phyloP scores from a whole-genome alignment of 2,329 filamentous ascomycete genomes.

The Lasiodiplodia citricola region DNA sequence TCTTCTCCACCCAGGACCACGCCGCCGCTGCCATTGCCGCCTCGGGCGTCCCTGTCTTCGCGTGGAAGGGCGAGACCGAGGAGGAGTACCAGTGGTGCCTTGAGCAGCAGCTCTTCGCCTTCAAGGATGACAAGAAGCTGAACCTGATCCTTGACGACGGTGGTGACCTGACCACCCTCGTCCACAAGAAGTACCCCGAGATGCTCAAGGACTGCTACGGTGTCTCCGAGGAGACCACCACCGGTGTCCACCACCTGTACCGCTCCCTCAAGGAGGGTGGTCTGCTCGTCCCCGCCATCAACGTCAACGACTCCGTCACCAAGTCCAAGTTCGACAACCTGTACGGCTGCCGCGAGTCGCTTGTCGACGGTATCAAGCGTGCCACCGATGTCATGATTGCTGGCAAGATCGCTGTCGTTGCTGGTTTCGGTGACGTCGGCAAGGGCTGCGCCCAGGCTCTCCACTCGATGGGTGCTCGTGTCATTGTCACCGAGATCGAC shows the following conservation, averaged over 20 bases:
- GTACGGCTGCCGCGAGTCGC: constrained; percentile 98
- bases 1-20: constrained; percentile 99
- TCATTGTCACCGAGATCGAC: constrained; percentile 95
- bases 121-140: constrained; percentile 95
- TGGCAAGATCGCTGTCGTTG: constrained; percentile 96
- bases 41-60: constrained; percentile 85
- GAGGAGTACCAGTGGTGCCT: constrained; percentile 99
- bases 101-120: constrained; percentile 95
- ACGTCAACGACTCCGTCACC: constrained; percentile 99
- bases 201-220: constrained; percentile 98
- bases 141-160: constrained; percentile 99
- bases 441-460: constrained; percentile 98
- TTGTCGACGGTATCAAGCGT: constrained; percentile 99
- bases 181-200: constrained; percentile 98
- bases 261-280: constrained; percentile 78
- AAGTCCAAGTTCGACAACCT: constrained; percentile 99
- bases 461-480: constrained; percentile 94
- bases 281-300: constrained; percentile 91
- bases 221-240: constrained; percentile 99
- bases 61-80: constrained; percentile 92
- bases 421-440: constrained; percentile 98
- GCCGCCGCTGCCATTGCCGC: constrained; percentile 97
- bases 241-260: constrained; percentile 99
- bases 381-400: constrained; percentile 99
- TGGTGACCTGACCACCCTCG: constrained; percentile 93